Evolutionary conservation across 208 protist genomes (phyloP).

Genomic region (Eutreptiella sp.): DNA sequence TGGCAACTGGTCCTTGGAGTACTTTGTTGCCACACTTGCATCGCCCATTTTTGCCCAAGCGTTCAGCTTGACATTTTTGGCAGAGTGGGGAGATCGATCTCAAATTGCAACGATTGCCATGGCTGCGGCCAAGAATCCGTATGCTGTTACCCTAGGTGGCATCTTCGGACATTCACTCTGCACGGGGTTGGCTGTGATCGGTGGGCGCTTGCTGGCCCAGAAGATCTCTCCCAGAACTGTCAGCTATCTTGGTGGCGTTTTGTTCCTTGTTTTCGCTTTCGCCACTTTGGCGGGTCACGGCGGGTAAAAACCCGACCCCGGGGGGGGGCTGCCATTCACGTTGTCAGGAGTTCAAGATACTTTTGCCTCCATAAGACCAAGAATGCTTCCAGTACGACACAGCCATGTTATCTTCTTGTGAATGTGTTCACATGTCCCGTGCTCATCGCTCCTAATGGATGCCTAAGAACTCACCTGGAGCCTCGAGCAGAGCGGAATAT

Average conservation of each 20-base stretch:
- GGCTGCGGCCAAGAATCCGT: conserved; percentile 77
- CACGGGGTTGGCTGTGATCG: conserved; percentile 83
- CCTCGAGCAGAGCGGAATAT: no score
- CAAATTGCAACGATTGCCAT: conserved; percentile 90
- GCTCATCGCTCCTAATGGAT: no score
- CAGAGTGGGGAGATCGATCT: conserved; percentile 93
- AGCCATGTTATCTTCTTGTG: no score
- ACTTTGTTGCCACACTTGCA: neutral
- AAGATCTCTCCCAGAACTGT: conserved; percentile 63
- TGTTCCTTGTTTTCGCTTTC: conserved; percentile 68
- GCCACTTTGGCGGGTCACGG: no score
- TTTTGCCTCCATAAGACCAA: no score
- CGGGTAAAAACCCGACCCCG: no score
- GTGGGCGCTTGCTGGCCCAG: conserved; percentile 67
- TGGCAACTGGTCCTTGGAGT: conserved; percentile 47
- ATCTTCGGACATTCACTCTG: conserved; percentile 85
- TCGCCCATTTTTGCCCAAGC: conserved; percentile 71
- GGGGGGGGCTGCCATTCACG: no score
- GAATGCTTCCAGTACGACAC: no score
- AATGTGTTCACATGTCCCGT: no score
- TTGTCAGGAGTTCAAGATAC: no score
- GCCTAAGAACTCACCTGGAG: no score
- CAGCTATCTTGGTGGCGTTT: conserved; percentile 60
- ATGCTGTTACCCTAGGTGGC: conserved; percentile 82
- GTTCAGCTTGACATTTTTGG: conserved; percentile 90